Evolutionary conservation across 23 red algal genomes (phyloP).

Genomic region (Cyanidioschyzon merolae): DNA sequence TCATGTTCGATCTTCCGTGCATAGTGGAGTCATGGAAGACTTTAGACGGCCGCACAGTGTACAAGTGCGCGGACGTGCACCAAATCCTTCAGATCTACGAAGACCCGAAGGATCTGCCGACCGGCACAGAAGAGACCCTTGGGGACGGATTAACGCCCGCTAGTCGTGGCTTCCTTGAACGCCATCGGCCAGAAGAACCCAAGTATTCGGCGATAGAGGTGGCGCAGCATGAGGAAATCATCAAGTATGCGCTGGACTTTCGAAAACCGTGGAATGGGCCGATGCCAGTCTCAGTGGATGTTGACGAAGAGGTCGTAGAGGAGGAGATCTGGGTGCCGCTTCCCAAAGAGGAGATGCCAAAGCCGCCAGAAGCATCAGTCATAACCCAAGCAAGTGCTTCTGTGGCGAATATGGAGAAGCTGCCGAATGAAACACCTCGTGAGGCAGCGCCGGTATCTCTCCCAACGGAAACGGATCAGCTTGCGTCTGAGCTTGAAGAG

Average conservation of each 20-base stretch:
- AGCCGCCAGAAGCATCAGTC: neutral
- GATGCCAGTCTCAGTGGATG: slow-evolving; percentile 4
- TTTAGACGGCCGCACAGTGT: slow-evolving; percentile 62
- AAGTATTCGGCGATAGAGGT: slow-evolving; percentile 53
- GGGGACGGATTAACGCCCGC: slow-evolving; percentile 71
- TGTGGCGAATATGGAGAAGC: neutral
- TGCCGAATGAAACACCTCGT: neutral
- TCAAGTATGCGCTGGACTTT: slow-evolving; percentile 81
- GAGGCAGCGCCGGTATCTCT: neutral
- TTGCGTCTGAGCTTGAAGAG: neutral
- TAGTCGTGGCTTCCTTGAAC: slow-evolving; percentile 34
- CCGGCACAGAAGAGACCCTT: neutral
- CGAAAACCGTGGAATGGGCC: slow-evolving; percentile 3
- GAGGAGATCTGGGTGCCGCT: slow-evolving; percentile 13
- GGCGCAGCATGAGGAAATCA: slow-evolving; percentile 43
- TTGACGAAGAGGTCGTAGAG: slow-evolving; percentile 2
- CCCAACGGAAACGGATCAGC: neutral
- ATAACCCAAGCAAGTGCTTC: neutral
- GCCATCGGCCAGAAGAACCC: slow-evolving; percentile 35
- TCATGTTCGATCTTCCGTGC: slow-evolving; percentile 76
- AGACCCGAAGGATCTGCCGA: slow-evolving; percentile 5
- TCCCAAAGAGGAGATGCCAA: neutral
- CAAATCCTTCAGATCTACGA: slow-evolving; percentile 43
- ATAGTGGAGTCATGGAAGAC: slow-evolving; percentile 78
- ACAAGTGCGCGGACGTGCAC: slow-evolving; percentile 77